A percentile compares a stretch with the other conserved stretches of the same genome.
Evolutionary conservation across 176 grass and related monocot species (phyloP).

Genomic region (Typha latifolia): DNA sequence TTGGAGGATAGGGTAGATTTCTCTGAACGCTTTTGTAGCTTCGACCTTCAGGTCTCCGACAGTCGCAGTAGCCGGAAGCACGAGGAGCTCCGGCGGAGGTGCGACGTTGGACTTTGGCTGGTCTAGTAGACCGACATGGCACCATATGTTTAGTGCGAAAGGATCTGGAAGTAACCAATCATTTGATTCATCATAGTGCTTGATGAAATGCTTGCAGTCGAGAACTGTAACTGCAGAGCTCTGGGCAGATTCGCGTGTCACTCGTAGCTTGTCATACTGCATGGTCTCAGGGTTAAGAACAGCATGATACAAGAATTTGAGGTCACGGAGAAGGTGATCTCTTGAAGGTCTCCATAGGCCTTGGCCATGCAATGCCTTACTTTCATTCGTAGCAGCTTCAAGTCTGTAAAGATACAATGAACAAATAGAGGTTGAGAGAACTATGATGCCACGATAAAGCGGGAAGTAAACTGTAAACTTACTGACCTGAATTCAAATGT

Average conservation of each 20-base stretch:
- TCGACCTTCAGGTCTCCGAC: slow-evolving; percentile 54
- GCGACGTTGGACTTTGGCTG: slow-evolving; percentile 26
- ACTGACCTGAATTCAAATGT: slow-evolving; percentile 57
- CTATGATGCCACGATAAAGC: not conserved
- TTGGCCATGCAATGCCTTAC: not conserved
- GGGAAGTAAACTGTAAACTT: not conserved
- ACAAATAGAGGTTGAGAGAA: not conserved
- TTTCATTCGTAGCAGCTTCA: not conserved
- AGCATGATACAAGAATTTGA: slow-evolving; percentile 38
- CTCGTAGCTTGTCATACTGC: slow-evolving; percentile 34
- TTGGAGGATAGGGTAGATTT: slow-evolving; percentile 52
- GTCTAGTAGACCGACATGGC: slow-evolving; percentile 32
- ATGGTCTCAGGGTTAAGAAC: slow-evolving; percentile 43
- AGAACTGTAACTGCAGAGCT: slow-evolving; percentile 31
- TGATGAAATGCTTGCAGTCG: slow-evolving; percentile 72
- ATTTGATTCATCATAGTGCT: slow-evolving; percentile 46
- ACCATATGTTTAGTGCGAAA: slow-evolving; percentile 43
- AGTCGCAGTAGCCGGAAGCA: slow-evolving; percentile 38
- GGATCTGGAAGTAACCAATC: slow-evolving; percentile 27
- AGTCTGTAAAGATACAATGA: slow-evolving; percentile 3
- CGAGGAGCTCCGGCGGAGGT: slow-evolving; percentile 40
- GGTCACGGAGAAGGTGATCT: slow-evolving; percentile 41
- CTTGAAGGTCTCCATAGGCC: slow-evolving; percentile 8
- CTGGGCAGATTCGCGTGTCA: slow-evolving; percentile 18
- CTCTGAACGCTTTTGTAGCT: slow-evolving; percentile 32